These are phyloP conservation scores for Rhizopogon vesiculosus DNA, from an alignment of 768 basidiomycete species.

Conservation along the genomic window DNA sequence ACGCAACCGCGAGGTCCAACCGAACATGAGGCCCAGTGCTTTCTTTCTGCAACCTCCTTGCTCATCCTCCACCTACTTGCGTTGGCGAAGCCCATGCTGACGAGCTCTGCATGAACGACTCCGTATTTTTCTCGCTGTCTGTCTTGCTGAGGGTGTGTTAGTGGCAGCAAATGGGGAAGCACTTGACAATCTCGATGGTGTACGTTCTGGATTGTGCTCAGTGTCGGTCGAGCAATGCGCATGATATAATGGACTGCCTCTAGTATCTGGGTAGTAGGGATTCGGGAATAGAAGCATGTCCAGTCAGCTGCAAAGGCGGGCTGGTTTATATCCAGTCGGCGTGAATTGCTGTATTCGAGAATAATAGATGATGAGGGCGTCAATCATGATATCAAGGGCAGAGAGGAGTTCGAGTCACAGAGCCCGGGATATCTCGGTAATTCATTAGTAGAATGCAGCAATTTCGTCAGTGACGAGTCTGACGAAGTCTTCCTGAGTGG, in stretches of 20 bases:
- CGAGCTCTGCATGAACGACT: constrained; percentile 61
- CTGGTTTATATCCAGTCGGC: constrained; percentile 58
- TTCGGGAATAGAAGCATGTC: too few species aligned
- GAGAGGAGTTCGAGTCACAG: constrained; percentile 51
- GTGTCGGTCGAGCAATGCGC: constrained; percentile 56
- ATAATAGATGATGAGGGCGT: constrained; percentile 70
- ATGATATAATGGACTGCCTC: constrained; percentile 33
- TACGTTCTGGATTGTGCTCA: constrained; percentile 55
- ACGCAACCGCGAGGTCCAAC: constrained; percentile 71
- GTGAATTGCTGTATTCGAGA: constrained; percentile 76
- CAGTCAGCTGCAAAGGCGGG: constrained; percentile 40
- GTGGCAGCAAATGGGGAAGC: constrained; percentile 64
- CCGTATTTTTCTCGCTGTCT: constrained; percentile 80
- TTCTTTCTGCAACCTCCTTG: constrained; percentile 64
- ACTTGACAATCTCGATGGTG: constrained; percentile 71
- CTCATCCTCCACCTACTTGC: constrained; percentile 76
- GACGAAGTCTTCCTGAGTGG: constrained; percentile 33
- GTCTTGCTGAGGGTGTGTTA: constrained; percentile 70
- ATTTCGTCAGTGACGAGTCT: constrained; percentile 31
- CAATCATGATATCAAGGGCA: constrained; percentile 53
- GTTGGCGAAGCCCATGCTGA: constrained; percentile 73
- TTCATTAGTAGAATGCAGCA: constrained; percentile 36
- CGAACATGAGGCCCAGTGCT: constrained; percentile 86
- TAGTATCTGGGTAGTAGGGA: too few species aligned
- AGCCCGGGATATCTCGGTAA: constrained; percentile 55